Evolutionary conservation across 345 rosid genomes (phyloP), one percentile per base, ranked within the genome.

Genomic region (Hibiscus mutabilis): DNA sequence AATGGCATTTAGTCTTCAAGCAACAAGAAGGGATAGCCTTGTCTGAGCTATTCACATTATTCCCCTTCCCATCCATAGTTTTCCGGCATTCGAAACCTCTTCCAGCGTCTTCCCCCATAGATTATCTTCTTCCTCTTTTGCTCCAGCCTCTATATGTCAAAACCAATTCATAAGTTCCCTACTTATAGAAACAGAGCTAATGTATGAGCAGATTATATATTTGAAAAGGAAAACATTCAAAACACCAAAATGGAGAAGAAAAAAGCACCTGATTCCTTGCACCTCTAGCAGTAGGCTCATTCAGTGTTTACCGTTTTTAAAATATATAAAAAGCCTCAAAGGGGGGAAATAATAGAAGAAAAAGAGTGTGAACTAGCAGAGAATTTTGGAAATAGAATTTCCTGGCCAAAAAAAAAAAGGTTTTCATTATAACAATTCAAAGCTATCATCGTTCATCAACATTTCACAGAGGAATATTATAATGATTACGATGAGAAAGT

Each of bases 31-130:
- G 98, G 71, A 89, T 73, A 67, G 78, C 75, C 81, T 79, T 82
- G 77, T 78, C 85, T 5, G 80, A 40, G 58, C 74, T 84, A 86
- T 79, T 86, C 59, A 82, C 79, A 21, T 82, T 68, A 92, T 74
- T 89, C 94, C 31, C 98, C 94, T 84, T 92, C 98, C 94, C 96
- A 86, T 84, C 94, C 97, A 81, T 88, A 86, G 71, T 92, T 91
- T 87, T 90, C 91, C 49, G 97, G 97, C 97, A 91, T 86, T 64
- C 97, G 92, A 88, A 88, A 88, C 86, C 97, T 87, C 83, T 90
- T 90, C 81, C 96, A 79, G 77, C 91, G 85, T 76, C 91, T 85
- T 68, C 92, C 91, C 84, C 94, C 98, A 92, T 95, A 77, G 33
- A 90, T 79, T 53, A 88, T 75, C 86, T 72, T 89, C 80, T 87